A percentile compares a stretch with the other conserved stretches of the same genome.
These are phyloP conservation scores for Aegilops sharonensis DNA, from an alignment of 176 grass and related monocot species.

Conservation along the genomic window DNA sequence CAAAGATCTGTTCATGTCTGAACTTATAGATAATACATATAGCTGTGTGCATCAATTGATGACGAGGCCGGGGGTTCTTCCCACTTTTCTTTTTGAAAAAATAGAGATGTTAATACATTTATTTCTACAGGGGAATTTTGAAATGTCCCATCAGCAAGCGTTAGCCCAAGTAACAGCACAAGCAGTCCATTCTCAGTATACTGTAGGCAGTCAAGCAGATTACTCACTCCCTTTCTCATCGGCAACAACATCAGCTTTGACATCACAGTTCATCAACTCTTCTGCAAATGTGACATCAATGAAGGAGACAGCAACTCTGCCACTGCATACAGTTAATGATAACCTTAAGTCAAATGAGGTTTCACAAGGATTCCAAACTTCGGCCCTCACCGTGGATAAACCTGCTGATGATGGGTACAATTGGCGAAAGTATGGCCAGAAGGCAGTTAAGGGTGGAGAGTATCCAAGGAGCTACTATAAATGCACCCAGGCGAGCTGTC, in stretches of 20 bases:
- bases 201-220: constrained; percentile 46
- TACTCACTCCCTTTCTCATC: constrained; percentile 45
- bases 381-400: constrained; percentile 45
- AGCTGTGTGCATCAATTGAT: background rate
- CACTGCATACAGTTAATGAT: constrained; percentile 31
- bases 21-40: background rate
- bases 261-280: constrained; percentile 25
- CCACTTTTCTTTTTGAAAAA: background rate
- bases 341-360: constrained; percentile 43
- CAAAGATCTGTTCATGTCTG: background rate
- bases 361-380: constrained; percentile 49
- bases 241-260: constrained; percentile 19
- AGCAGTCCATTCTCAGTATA: constrained; percentile 59
- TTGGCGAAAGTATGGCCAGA: constrained; percentile 86
- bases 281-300: constrained; percentile 32
- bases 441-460: constrained; percentile 70
- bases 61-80: background rate
- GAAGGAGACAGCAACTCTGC: constrained; percentile 33
- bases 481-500: constrained; percentile 56
- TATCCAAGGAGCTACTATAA: constrained; percentile 77
- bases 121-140: constrained; percentile 68
- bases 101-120: background rate
- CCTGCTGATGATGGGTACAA: constrained; percentile 73
- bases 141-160: constrained; percentile 92
- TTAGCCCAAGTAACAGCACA: constrained; percentile 95